A percentile compares a stretch with the other conserved stretches of the same genome.
Evolutionary conservation across 116 monocot genomes (phyloP).

Genomic region (Posidonia oceanica): DNA sequence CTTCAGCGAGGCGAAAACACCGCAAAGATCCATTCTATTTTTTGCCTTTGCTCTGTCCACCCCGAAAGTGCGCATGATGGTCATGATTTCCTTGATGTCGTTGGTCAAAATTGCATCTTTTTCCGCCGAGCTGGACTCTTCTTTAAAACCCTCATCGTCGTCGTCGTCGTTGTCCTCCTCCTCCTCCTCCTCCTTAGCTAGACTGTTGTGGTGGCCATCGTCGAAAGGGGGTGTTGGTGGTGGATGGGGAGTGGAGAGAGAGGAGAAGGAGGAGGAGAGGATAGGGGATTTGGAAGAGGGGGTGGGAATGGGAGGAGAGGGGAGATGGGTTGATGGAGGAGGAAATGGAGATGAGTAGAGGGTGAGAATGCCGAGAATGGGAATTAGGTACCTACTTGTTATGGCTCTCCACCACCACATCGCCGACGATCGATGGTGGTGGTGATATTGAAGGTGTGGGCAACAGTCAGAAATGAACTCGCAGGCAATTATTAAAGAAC

Average conservation of each 20-base stretch:
- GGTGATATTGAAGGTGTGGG: too few relatives aligned
- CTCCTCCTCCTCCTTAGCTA: not conserved
- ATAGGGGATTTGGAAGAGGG: not conserved
- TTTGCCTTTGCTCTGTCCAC: constrained; percentile 30
- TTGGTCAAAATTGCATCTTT: constrained; percentile 1
- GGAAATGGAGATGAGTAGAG: not conserved
- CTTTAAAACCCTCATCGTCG: not conserved
- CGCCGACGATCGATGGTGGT: too few relatives aligned
- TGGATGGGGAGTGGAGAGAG: not conserved
- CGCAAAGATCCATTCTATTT: constrained; percentile 36
- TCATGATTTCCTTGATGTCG: constrained; percentile 24
- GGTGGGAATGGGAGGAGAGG: not conserved
- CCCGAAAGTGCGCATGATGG: constrained; percentile 19
- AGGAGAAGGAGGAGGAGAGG: constrained; percentile 1
- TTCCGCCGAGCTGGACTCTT: not conserved
- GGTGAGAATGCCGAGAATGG: too few relatives aligned
- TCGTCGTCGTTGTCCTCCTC: too few relatives aligned
- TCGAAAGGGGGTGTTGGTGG: too few relatives aligned
- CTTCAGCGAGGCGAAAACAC: constrained; percentile 25
- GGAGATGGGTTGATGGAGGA: not conserved
- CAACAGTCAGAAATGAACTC: not conserved
- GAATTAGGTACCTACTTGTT: not conserved
- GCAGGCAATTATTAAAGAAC: too few relatives aligned
- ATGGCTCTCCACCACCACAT: constrained; percentile 1
- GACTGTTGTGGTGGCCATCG: too few relatives aligned